A percentile compares a stretch with the other conserved stretches of the same genome.
Evolutionary conservation across 371 early-diverging fungal genomes (phyloP).

Genomic region (Dinochytrium kinnereticum): DNA sequence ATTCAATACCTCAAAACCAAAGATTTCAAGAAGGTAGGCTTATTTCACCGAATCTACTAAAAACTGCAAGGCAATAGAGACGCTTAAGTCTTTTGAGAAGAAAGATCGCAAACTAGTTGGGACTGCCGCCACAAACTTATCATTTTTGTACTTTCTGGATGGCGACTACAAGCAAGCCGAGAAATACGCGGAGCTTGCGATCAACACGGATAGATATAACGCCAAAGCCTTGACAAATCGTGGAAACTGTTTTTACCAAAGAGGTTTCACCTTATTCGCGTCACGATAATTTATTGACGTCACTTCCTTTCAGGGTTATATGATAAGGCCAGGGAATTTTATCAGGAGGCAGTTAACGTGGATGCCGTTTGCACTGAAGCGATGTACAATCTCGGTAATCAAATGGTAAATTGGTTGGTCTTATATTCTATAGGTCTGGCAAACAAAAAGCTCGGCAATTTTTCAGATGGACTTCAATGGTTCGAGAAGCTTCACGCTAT

Average conservation of each 20-base stretch:
- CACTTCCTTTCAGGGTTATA: constrained; percentile 30
- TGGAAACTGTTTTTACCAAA: constrained; percentile 51
- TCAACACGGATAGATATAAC: constrained; percentile 57
- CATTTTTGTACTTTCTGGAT: constrained; percentile 58
- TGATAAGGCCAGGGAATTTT: constrained; percentile 51
- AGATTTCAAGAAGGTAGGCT: constrained; percentile 50
- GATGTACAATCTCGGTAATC: constrained; percentile 56
- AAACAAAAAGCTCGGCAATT: constrained; percentile 43
- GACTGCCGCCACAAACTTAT: constrained; percentile 59
- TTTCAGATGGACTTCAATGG: constrained; percentile 48
- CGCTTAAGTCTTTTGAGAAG: constrained; percentile 56
- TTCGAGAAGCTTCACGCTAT: constrained; percentile 62
- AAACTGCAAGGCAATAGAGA: constrained; percentile 49
- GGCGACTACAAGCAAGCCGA: constrained; percentile 56
- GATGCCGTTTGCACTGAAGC: constrained; percentile 62
- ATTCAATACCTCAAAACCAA: constrained; percentile 55
- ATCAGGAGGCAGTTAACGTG: constrained; percentile 54
- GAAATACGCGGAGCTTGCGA: constrained; percentile 55
- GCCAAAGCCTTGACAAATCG: constrained; percentile 58
- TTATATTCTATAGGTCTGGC: constrained; percentile 39
- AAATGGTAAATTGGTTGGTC: not conserved
- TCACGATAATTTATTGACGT: not conserved
- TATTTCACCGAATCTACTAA: too few species aligned
- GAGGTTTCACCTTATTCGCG: constrained; percentile 41
- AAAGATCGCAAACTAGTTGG: constrained; percentile 53